These are phyloP conservation scores for Dryas octopetala DNA, from an alignment of 306 rosid genomes.

Conservation along the genomic window DNA sequence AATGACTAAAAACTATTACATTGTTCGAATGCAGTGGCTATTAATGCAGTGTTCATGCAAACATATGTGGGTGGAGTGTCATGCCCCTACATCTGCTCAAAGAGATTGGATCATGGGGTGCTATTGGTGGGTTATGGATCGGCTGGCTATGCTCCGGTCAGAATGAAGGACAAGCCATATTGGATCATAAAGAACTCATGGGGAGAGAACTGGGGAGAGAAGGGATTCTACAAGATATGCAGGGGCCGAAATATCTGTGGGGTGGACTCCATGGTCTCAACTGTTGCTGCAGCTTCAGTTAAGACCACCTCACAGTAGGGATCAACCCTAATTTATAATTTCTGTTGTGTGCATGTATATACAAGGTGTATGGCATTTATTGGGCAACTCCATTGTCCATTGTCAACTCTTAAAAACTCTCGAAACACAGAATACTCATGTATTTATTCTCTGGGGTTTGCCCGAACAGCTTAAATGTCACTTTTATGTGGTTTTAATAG, in stretches of 20 bases:
- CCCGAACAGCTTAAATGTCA: slow-evolving; percentile 6
- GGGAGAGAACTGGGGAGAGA: slow-evolving; percentile 97
- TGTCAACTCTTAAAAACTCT: neutral
- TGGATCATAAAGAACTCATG: slow-evolving; percentile 97
- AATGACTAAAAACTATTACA: neutral
- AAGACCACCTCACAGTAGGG: slow-evolving; percentile 35
- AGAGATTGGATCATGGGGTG: slow-evolving; percentile 73
- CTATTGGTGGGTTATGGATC: slow-evolving; percentile 85
- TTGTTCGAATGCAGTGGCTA: slow-evolving; percentile 65
- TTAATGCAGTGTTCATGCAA: slow-evolving; percentile 95
- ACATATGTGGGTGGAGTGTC: slow-evolving; percentile 89
- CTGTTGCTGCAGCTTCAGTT: slow-evolving; percentile 56
- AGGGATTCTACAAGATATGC: slow-evolving; percentile 86
- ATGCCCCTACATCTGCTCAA: slow-evolving; percentile 90
- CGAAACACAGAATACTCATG: neutral
- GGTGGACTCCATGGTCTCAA: slow-evolving; percentile 82
- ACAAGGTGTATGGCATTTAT: slow-evolving; percentile 1
- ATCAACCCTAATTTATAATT: neutral
- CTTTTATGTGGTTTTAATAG: neutral
- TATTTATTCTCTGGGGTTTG: slow-evolving; percentile 13
- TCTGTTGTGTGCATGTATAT: slow-evolving; percentile 19
- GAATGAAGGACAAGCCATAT: slow-evolving; percentile 84
- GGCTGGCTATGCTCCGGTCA: slow-evolving; percentile 62
- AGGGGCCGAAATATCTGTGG: slow-evolving; percentile 82
- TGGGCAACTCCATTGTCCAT: slow-evolving; percentile 7